These are phyloP conservation scores for Rosa hybrid DNA, from an alignment of 331 rosid species.

Conservation along the genomic window DNA sequence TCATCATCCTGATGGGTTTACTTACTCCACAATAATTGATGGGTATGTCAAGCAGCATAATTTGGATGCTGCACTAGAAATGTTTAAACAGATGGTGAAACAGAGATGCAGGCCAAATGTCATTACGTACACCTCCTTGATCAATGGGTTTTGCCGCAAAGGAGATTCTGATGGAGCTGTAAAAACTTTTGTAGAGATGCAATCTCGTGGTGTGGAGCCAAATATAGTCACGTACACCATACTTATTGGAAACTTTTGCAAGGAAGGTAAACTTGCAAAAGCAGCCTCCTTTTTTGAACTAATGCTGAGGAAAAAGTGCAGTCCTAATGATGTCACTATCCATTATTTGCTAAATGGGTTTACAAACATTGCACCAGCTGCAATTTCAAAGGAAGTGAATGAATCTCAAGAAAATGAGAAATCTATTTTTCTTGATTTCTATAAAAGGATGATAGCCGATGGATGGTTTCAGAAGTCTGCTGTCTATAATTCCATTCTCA, in stretches of 20 bases:
- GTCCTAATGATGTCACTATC: slow-evolving; percentile 68
- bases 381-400: slow-evolving; percentile 21
- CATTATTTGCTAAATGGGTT: slow-evolving; percentile 80
- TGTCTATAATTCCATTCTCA: slow-evolving; percentile 64
- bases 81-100: slow-evolving; percentile 71
- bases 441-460: slow-evolving; percentile 57
- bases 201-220: slow-evolving; percentile 63
- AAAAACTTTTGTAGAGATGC: slow-evolving; percentile 54
- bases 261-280: slow-evolving; percentile 54
- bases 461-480: slow-evolving; percentile 58
- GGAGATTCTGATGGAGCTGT: slow-evolving; percentile 61
- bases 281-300: slow-evolving; percentile 70
- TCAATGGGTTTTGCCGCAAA: slow-evolving; percentile 65
- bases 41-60: slow-evolving; percentile 71
- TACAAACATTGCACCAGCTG: slow-evolving; percentile 28
- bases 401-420: slow-evolving; percentile 30
- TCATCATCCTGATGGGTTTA: slow-evolving; percentile 61
- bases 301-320: slow-evolving; percentile 66
- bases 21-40: slow-evolving; percentile 78
- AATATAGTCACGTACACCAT: slow-evolving; percentile 76
- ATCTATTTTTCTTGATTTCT: slow-evolving; percentile 56
- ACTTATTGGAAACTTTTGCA: slow-evolving; percentile 69
- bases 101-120: slow-evolving; percentile 66
- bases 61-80: slow-evolving; percentile 52
- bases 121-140: slow-evolving; percentile 72